Evolutionary conservation across 306 rosid genomes (phyloP), one percentile per base, ranked within the genome.

Genomic region (Cucurbita moschata): DNA sequence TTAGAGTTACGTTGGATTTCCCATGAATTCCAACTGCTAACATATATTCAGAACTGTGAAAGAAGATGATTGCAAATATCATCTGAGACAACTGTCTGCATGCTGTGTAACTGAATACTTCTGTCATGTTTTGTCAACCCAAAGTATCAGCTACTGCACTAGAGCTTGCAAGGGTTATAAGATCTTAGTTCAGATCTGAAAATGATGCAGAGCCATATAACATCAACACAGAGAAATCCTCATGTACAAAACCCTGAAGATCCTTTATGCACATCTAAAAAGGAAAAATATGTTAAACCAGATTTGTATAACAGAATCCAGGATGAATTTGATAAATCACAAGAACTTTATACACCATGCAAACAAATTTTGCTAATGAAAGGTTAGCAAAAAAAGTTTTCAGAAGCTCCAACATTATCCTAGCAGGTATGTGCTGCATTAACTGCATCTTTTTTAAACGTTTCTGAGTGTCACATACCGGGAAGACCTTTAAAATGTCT

Each of bases 21-120:
- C 98, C 98, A 51, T 93, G 98, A 81, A 88, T 30, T 69, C 72
- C 70, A 56, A 75, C 38, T 4, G 98, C 97, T 61, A 93, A 83
- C 39, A 87, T 8, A 77, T 83, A 92, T 83, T 92, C 96, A 18
- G 96, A 92, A 82, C 59, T 13, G 75, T 92, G 98, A 79, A 92
- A 92, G 83, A 88, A 87, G 79, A 79, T 4, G 40, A 88, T 18
- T 9, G 91, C 91, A 65, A 72, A 23, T 61, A 78, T 71, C 92
- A 92, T 87, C 83, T 78, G 90, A 79, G 80, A 81, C 77, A 92
- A 79, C 69, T 93, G 98, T 77, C 81, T 79, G 81, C 42, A 83
- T 52, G 88, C 97, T 1, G 89, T 85, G 81, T 81, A 78, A 77
- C 86, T 82, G 77, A 86, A 77, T 78, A 82, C 75, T 81, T 84